Base-by-base conservation (phyloP, 139 green algal genomes). In the Picochlorum sp. region DNA sequence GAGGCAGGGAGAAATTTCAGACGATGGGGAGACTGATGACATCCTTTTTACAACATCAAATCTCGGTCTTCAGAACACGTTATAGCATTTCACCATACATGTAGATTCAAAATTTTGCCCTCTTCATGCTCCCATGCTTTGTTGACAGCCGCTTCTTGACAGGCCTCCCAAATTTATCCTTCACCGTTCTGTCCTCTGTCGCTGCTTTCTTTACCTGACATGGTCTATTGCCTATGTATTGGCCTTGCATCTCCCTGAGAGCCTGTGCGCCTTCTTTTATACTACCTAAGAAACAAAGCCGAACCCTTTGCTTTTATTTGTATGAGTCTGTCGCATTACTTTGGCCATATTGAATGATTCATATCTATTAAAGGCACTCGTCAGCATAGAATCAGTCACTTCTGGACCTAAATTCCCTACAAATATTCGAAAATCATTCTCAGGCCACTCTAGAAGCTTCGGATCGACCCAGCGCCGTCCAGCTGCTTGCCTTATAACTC, bases 371-470 rank as follows among this genome's bases (percentile, higher is more conserved):
- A 97, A 97, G 2, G 91, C 82, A 52, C 91, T 85, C 0, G 62
- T 61, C 50, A 98, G 79, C 20, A 90, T 64, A 4, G 94, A 85
- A 61, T 98, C 92, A 23, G 83, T 94, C 14, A 92, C 83, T 71
- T 98, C 92, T 58, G 91, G 91, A 3, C 89, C 93, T 66, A 98
- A 71, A 78, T 98, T 84, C 16, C 93, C 93, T 41, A 97, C 95
- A 78, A 98, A 98, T 34, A 98, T 91, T 7, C 92, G 60, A 73
- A 88, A 86, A 74, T 98, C 92, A 65, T 98, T 90, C 26, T 95
- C 86, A 0, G 88, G 84, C 91, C 91, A 97, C 38, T 96, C 91
- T 41, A 69, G 47, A 3, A 97, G 74, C 0, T 75, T 86, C 28
- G 80, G 45, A 67, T 97, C 89, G 14, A 83, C 62, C 88, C 87